Conservation (phyloP, 2,329 filamentous ascomycete species). For the Stemphylium lycopersici region DNA sequence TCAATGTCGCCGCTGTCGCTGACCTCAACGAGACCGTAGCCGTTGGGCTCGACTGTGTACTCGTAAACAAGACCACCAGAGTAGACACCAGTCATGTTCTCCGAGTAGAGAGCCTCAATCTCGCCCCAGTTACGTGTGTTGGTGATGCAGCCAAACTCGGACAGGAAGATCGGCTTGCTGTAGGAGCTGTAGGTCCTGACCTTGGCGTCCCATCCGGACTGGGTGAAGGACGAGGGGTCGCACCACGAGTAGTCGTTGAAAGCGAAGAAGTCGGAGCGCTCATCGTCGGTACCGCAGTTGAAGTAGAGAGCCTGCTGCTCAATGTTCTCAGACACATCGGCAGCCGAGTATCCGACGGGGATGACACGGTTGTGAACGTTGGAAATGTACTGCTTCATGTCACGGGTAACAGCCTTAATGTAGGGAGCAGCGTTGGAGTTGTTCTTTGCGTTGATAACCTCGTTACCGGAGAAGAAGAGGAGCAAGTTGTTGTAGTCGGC, state of each 20-base stretch:
- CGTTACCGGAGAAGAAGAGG: constrained; percentile 81
- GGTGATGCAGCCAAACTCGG: constrained; percentile 88
- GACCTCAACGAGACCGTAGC: constrained; percentile 80
- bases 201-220: constrained; percentile 74
- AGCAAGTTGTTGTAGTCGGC: constrained; percentile 83
- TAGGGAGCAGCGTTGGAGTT: constrained; percentile 74
- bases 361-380: constrained; percentile 70
- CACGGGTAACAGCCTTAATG: constrained; percentile 73
- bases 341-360: constrained; percentile 81
- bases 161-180: constrained; percentile 72
- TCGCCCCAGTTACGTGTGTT: constrained; percentile 84
- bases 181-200: constrained; percentile 46
- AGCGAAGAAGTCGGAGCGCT: constrained; percentile 85
- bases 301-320: constrained; percentile 87
- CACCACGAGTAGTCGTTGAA: constrained; percentile 88
- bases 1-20: constrained; percentile 58
- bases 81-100: constrained; percentile 86
- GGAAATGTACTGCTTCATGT: constrained; percentile 80
- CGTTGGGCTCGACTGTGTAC: constrained; percentile 71
- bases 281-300: constrained; percentile 87
- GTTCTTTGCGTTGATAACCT: constrained; percentile 71
- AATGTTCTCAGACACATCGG: constrained; percentile 84
- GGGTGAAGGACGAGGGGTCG: constrained; percentile 63
- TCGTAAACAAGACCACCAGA: constrained; percentile 96
- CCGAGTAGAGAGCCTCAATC: constrained; percentile 76